Percentiles rank a stretch among this genome's conserved stretches.
Evolutionary conservation across 805 yeast genomes (phyloP).

Genomic region (Candida ortonii): DNA sequence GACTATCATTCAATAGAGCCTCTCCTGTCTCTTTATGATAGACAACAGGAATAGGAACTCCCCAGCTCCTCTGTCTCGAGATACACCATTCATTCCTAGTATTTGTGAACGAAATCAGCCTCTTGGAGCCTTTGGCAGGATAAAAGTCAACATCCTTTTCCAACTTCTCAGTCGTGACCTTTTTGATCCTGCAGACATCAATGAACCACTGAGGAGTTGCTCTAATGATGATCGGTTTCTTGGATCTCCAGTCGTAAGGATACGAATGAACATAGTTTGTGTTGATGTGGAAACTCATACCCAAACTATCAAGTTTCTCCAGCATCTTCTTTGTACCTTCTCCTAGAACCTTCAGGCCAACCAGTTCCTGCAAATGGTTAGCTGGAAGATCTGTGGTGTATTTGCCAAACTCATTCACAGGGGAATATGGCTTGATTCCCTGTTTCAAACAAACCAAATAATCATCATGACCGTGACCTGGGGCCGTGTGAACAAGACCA

Average conservation of each 20-base stretch:
- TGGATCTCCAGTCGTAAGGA: constrained; percentile 97
- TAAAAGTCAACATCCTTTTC: constrained; percentile 56
- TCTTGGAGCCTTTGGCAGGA: constrained; percentile 69
- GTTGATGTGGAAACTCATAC: constrained; percentile 49
- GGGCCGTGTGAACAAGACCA: constrained; percentile 95
- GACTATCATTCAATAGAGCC: constrained; percentile 56
- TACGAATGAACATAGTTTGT: constrained; percentile 71
- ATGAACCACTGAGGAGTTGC: constrained; percentile 98
- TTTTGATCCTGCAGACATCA: constrained; percentile 72
- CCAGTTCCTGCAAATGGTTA: constrained; percentile 38
- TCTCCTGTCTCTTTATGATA: constrained; percentile 60
- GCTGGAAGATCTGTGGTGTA: constrained; percentile 53
- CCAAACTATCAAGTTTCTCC: constrained; percentile 37
- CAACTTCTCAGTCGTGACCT: constrained; percentile 56
- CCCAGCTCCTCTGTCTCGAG: constrained; percentile 95
- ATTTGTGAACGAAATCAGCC: constrained; percentile 68
- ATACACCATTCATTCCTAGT: constrained; percentile 96
- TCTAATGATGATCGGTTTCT: constrained; percentile 89
- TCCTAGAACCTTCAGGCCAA: constrained; percentile 60
- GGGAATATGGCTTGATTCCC: constrained; percentile 61
- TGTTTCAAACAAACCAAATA: constrained; percentile 63
- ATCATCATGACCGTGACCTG: constrained; percentile 97
- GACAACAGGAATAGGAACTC: constrained; percentile 93
- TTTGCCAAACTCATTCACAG: constrained; percentile 74
- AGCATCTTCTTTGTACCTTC: constrained; percentile 52